Percentiles rank a stretch among this genome's conserved stretches.
Evolutionary conservation across 2,329 filamentous ascomycete genomes (phyloP).

Genomic region (Curvularia eragrostidis): DNA sequence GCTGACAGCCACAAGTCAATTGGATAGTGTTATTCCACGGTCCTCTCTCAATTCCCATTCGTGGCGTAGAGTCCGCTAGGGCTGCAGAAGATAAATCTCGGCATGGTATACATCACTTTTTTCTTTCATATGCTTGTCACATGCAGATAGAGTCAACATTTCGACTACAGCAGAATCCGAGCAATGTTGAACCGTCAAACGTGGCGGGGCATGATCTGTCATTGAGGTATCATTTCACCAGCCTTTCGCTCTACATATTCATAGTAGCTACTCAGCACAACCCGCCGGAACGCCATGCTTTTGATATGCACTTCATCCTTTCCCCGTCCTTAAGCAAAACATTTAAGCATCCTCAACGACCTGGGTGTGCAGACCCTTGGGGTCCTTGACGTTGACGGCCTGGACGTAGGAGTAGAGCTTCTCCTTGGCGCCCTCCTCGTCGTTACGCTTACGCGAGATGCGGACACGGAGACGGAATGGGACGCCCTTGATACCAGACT

Average conservation of each 20-base stretch:
- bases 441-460: slow-evolving; percentile 99
- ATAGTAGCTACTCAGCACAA: slow-evolving; percentile 42
- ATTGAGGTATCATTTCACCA: slow-evolving; percentile 47
- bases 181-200: slow-evolving; percentile 14
- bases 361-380: slow-evolving; percentile 94
- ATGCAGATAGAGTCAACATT: neutral
- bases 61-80: neutral
- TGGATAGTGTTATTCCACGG: neutral
- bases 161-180: neutral
- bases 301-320: slow-evolving; percentile 40
- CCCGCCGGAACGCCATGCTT: slow-evolving; percentile 47
- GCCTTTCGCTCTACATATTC: slow-evolving; percentile 41
- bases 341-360: slow-evolving; percentile 74
- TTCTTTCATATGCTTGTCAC: neutral
- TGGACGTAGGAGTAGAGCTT: slow-evolving; percentile 99
- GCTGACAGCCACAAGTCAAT: neutral
- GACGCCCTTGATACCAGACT: slow-evolving; percentile 98
- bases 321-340: slow-evolving; percentile 14
- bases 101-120: neutral
- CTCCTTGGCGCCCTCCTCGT: slow-evolving; percentile 99
- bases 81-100: neutral
- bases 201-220: slow-evolving; percentile 44
- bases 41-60: neutral
- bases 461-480: slow-evolving; percentile 96
- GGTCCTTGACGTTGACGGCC: slow-evolving; percentile 99